A percentile compares a stretch with the other conserved stretches of the same genome.
Evolutionary conservation across 2,329 filamentous ascomycete genomes (phyloP).

Genomic region (Sclerotinia sclerotiorum): DNA sequence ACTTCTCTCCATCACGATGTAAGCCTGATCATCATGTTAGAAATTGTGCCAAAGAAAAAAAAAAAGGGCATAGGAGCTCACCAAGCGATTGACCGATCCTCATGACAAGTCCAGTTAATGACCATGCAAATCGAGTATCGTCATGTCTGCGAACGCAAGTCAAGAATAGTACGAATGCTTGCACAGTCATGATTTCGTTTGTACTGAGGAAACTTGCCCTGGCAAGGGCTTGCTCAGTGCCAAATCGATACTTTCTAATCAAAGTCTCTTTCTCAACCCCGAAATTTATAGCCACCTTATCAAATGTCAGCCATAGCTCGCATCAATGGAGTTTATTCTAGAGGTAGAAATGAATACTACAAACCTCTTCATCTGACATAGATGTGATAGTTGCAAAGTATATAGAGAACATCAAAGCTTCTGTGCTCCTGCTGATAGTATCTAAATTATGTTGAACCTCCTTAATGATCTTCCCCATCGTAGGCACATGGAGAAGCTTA

Average conservation of each 20-base stretch:
- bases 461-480: slow-evolving; percentile 60
- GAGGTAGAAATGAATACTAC: background rate
- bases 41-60: background rate
- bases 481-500: slow-evolving; percentile 70
- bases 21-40: slow-evolving; percentile 38
- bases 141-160: slow-evolving; percentile 52
- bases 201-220: slow-evolving; percentile 55
- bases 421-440: slow-evolving; percentile 48
- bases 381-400: slow-evolving; percentile 55
- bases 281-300: slow-evolving; percentile 38
- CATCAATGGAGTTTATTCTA: slow-evolving; percentile 24
- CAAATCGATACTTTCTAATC: slow-evolving; percentile 52
- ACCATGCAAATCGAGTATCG: slow-evolving; percentile 51
- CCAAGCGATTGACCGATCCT: slow-evolving; percentile 57
- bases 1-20: slow-evolving; percentile 58
- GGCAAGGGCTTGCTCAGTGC: slow-evolving; percentile 54
- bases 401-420: slow-evolving; percentile 55
- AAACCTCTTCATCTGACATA: slow-evolving; percentile 40
- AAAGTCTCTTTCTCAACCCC: slow-evolving; percentile 48
- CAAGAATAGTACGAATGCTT: slow-evolving; percentile 56
- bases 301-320: background rate
- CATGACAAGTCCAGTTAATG: slow-evolving; percentile 57
- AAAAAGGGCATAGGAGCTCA: background rate
- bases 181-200: slow-evolving; percentile 54
- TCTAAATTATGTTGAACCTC: slow-evolving; percentile 60